Conservation (phyloP, 371 early-diverging fungal species). For the Blyttiomyces sp. region DNA sequence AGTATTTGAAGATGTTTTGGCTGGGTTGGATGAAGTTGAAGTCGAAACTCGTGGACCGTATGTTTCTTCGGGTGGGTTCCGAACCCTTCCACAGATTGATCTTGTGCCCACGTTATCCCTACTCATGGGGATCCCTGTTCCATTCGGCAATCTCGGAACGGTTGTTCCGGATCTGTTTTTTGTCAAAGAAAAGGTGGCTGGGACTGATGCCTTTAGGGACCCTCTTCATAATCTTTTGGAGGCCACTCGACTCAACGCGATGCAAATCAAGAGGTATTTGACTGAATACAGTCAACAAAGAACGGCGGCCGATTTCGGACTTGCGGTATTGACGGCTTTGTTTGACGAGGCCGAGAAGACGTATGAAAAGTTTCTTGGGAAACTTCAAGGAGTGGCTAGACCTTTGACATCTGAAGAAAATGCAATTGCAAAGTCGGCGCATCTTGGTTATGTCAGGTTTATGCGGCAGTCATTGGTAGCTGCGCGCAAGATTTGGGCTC, state of each 20-base stretch:
- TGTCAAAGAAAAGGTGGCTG: conserved; percentile 1
- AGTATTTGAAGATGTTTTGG: conserved; percentile 3
- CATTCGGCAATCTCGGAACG: conserved; percentile 85
- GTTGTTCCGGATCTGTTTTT: conserved; percentile 74
- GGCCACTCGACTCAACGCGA: conserved; percentile 68
- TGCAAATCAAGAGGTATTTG: conserved; percentile 75
- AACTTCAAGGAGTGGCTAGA: neutral
- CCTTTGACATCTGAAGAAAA: neutral
- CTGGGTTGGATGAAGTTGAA: conserved; percentile 6
- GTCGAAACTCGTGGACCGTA: conserved; percentile 22
- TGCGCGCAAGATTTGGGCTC: conserved; percentile 85
- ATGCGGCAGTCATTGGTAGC: conserved; percentile 62
- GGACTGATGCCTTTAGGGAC: neutral
- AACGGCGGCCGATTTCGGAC: conserved; percentile 33
- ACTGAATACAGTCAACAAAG: conserved; percentile 43
- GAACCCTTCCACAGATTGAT: conserved; percentile 79
- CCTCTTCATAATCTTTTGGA: conserved; percentile 41
- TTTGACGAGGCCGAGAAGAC: conserved; percentile 34
- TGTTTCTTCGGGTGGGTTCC: conserved; percentile 19
- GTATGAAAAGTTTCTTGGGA: neutral
- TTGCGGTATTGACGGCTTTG: neutral
- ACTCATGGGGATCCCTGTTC: conserved; percentile 83
- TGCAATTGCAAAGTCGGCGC: neutral
- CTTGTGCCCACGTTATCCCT: conserved; percentile 83
- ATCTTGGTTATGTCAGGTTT: conserved; percentile 58